Evolutionary conservation across 495 filamentous ascomycete species (phyloP).

Genomic region (Neohortaea acidophila): DNA sequence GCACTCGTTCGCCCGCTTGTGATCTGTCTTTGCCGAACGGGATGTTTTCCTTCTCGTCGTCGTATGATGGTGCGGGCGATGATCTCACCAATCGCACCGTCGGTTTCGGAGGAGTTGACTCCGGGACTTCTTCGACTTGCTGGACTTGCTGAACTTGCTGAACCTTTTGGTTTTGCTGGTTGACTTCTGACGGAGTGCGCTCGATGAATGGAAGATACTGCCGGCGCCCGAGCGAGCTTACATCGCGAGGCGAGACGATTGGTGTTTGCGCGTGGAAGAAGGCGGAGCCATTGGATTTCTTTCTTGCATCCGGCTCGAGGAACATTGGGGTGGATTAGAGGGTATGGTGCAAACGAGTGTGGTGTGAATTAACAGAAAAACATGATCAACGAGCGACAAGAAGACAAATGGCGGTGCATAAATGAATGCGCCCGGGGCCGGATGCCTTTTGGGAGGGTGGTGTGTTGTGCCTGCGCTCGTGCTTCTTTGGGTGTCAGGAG

Average conservation of each 20-base stretch:
- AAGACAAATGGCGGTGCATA: conserved; percentile 1
- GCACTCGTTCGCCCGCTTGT: too few species aligned
- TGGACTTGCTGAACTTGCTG: too few species aligned
- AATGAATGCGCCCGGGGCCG: too few species aligned
- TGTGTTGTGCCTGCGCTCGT: conserved; percentile 6
- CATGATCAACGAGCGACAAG: conserved; percentile 11
- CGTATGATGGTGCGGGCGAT: conserved; percentile 5
- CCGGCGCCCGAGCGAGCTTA: neutral
- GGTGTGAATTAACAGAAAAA: conserved; percentile 1
- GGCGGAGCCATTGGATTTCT: conserved; percentile 13
- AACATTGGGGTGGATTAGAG: conserved; percentile 12
- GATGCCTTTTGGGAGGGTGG: neutral
- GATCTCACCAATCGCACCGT: conserved; percentile 31
- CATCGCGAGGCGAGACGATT: conserved; percentile 4
- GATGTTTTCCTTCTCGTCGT: conserved; percentile 1
- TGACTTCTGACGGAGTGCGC: conserved; percentile 40
- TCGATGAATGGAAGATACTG: conserved; percentile 37
- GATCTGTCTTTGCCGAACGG: neutral
- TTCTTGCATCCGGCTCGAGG: conserved; percentile 15
- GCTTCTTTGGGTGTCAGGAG: conserved; percentile 14
- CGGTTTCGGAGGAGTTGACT: conserved; percentile 19
- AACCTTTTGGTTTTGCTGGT: conserved; percentile 27
- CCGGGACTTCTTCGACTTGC: too few species aligned
- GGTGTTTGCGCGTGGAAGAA: conserved; percentile 8
- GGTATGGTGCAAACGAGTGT: neutral